Evolutionary conservation across 345 rosid genomes (phyloP).

Genomic region (Mercurialis annua): DNA sequence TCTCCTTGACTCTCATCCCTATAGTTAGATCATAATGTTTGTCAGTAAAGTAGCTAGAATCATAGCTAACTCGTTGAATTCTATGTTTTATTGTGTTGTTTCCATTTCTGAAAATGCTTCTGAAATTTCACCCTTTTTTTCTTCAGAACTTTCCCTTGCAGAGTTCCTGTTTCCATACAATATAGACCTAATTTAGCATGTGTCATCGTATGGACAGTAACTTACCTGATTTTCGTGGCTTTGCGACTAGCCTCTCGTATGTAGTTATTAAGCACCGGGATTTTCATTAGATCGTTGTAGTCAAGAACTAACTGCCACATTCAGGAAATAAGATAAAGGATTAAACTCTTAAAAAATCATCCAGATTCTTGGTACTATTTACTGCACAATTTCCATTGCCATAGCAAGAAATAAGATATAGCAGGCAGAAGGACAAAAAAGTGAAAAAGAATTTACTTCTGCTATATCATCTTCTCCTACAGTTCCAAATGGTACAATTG

Average conservation of each 20-base stretch:
- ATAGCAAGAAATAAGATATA: not conserved
- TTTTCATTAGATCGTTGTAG: conserved; percentile 60
- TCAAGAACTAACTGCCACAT: conserved; percentile 61
- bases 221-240: conserved; percentile 44
- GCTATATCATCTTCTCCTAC: conserved; percentile 78
- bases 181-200: not conserved
- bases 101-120: too few relatives aligned
- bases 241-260: conserved; percentile 21
- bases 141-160: too few relatives aligned
- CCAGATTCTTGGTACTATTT: not conserved
- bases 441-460: conserved; percentile 43
- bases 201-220: not conserved
- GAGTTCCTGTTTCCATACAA: not conserved
- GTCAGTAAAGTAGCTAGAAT: not conserved
- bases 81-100: too few relatives aligned
- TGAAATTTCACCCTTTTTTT: too few relatives aligned
- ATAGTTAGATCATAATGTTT: conserved; percentile 10
- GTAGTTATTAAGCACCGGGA: conserved; percentile 45
- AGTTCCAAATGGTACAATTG: conserved; percentile 69
- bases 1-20: conserved; percentile 63
- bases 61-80: too few relatives aligned
- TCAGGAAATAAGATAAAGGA: not conserved
- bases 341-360: not conserved
- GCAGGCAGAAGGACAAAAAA: not conserved
- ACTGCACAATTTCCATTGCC: not conserved